Conservation (phyloP, 129 eudicot genomes). For the Scalesia atractyloides region DNA sequence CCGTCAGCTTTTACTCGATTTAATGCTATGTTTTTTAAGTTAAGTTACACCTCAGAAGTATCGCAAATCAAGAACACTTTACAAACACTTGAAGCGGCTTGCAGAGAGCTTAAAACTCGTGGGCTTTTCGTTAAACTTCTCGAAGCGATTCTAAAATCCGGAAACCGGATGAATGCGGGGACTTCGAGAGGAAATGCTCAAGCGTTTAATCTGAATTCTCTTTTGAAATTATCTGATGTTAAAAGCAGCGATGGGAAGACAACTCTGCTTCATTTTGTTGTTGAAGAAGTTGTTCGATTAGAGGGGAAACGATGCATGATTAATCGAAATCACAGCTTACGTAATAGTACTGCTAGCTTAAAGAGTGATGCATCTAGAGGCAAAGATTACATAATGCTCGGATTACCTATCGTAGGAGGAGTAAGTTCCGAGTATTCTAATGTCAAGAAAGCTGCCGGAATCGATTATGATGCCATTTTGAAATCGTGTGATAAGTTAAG, state of each 20-base stretch:
- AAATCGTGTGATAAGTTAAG: conserved; percentile 43
- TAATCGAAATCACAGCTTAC: conserved; percentile 50
- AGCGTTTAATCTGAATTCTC: conserved; percentile 79
- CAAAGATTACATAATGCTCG: conserved; percentile 67
- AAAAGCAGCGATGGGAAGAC: conserved; percentile 96
- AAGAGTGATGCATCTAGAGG: conserved; percentile 36
- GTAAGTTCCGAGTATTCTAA: conserved; percentile 72
- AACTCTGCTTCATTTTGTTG: conserved; percentile 88
- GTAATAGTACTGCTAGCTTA: conserved; percentile 34
- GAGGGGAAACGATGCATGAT: conserved; percentile 89
- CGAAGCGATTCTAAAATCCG: conserved; percentile 90
- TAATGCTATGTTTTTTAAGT: conserved; percentile 72
- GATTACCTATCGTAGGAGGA: conserved; percentile 87
- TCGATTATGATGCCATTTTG: conserved; percentile 57
- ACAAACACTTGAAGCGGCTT: conserved; percentile 67
- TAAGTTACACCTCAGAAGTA: conserved; percentile 62
- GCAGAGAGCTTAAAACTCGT: conserved; percentile 72
- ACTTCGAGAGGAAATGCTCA: conserved; percentile 97
- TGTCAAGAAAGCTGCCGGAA: conserved; percentile 74
- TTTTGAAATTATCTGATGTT: conserved; percentile 79
- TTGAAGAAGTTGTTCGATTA: conserved; percentile 86
- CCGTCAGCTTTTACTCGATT: conserved; percentile 86
- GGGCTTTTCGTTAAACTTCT: conserved; percentile 86
- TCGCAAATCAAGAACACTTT: conserved; percentile 53
- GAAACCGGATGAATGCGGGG: conserved; percentile 92